A percentile compares a stretch with the other conserved stretches of the same genome.
Evolutionary conservation across 2,329 filamentous ascomycete species (phyloP).

Genomic region (Blastomyces percursus): DNA sequence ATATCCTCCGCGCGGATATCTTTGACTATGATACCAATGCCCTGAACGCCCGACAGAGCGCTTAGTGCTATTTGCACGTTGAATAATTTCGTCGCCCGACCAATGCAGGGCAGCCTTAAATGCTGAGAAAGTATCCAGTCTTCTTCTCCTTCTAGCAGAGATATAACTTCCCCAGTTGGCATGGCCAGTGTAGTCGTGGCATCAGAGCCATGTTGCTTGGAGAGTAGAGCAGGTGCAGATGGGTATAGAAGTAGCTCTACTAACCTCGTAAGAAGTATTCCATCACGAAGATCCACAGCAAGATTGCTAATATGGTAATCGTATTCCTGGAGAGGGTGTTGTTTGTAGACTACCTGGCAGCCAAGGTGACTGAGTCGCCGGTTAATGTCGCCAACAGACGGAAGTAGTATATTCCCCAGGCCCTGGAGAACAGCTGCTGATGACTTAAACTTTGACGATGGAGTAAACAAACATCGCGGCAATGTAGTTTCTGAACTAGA

Average conservation of each 20-base stretch:
- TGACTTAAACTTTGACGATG: conserved; percentile 44
- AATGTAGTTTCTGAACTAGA: conserved; percentile 22
- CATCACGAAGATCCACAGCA: conserved; percentile 52
- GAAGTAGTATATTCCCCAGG: conserved; percentile 44
- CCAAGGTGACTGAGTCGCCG: conserved; percentile 46
- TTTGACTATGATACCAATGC: conserved; percentile 31
- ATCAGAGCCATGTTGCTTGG: conserved; percentile 19
- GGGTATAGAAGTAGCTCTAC: conserved; percentile 47
- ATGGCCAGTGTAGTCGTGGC: conserved; percentile 37
- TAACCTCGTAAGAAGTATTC: conserved; percentile 48
- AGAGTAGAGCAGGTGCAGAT: conserved; percentile 20
- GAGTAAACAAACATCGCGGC: conserved; percentile 41
- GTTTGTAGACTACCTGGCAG: conserved; percentile 45
- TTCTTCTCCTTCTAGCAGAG: conserved; percentile 24
- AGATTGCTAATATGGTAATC: conserved; percentile 49
- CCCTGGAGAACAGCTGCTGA: conserved; percentile 44
- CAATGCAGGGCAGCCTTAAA: conserved; percentile 47
- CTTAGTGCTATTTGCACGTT: conserved; percentile 49
- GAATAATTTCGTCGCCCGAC: conserved; percentile 46
- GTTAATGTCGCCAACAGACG: conserved; percentile 47
- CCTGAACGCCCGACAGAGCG: conserved; percentile 38
- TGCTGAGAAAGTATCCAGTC: conserved; percentile 44
- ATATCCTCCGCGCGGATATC: conserved; percentile 47
- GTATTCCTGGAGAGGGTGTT: conserved; percentile 50
- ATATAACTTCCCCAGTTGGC: conserved; percentile 36